Percentiles rank a stretch among this genome's conserved stretches.
Conservation (phyloP, 305 asterid genomes). For the Fraxinus albicans region DNA sequence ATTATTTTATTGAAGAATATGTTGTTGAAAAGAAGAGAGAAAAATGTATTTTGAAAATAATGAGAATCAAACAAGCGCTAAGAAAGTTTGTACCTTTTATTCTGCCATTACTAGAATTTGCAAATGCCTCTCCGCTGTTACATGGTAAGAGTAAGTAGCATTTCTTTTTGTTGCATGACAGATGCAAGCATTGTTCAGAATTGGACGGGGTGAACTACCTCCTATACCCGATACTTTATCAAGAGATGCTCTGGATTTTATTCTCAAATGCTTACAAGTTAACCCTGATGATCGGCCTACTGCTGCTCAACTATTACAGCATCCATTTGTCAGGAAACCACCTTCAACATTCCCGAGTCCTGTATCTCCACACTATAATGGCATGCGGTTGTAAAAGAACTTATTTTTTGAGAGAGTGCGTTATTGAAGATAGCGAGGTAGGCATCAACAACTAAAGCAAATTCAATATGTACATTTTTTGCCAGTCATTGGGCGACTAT, state of each 20-base stretch:
- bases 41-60: too few species aligned
- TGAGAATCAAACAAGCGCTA: too few species aligned
- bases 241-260: conserved; percentile 55
- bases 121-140: not conserved
- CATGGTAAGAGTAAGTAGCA: not conserved
- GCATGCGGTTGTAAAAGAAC: conserved; percentile 18
- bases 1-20: too few species aligned
- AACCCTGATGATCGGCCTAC: conserved; percentile 55
- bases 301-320: conserved; percentile 61
- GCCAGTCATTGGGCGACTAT: not conserved
- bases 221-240: conserved; percentile 52
- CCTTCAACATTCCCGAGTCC: conserved; percentile 39
- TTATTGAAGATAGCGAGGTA: conserved; percentile 33
- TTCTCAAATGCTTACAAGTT: conserved; percentile 56
- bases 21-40: too few species aligned
- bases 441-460: not conserved
- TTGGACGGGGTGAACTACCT: conserved; percentile 65
- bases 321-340: conserved; percentile 50
- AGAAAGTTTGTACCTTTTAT: not conserved
- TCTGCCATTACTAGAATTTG: not conserved
- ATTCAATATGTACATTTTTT: not conserved
- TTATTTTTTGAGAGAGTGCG: conserved; percentile 9
- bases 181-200: conserved; percentile 65
- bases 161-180: conserved; percentile 26
- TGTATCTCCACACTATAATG: conserved; percentile 41